These are phyloP conservation scores for Lizanozyma gosingica DNA, from an alignment of 1,139 yeast genomes.

Conservation along the genomic window DNA sequence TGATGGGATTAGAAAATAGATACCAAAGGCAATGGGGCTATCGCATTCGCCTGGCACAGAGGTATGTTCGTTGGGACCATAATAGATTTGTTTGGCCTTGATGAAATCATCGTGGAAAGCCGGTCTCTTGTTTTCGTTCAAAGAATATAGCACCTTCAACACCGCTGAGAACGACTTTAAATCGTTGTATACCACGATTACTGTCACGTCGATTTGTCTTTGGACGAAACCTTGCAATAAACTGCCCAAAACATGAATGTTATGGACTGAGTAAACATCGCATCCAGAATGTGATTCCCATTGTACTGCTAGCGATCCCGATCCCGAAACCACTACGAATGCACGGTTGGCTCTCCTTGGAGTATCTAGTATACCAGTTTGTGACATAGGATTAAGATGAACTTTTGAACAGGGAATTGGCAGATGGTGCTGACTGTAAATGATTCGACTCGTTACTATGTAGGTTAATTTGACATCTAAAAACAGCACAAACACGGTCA, in stretches of 20 bases:
- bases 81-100: no score
- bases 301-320: neutral
- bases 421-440: no score
- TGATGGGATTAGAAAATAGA: slow-evolving; percentile 6
- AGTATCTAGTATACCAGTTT: neutral
- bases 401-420: no score
- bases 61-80: no score
- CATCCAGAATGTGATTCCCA: neutral
- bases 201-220: neutral
- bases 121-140: slow-evolving; percentile 5
- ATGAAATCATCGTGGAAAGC: no score
- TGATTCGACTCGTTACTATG: no score
- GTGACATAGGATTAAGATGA: no score
- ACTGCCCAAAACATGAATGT: neutral
- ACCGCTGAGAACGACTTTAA: neutral
- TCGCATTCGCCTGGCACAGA: neutral
- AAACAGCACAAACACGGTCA: no score
- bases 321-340: neutral
- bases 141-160: neutral
- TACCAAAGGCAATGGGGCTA: neutral
- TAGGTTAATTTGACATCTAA: no score
- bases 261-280: neutral
- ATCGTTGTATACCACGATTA: slow-evolving; percentile 10
- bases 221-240: neutral
- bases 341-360: neutral